Conservation (phyloP, 495 filamentous ascomycete species). For the Hypomontagnella monticulosa region DNA sequence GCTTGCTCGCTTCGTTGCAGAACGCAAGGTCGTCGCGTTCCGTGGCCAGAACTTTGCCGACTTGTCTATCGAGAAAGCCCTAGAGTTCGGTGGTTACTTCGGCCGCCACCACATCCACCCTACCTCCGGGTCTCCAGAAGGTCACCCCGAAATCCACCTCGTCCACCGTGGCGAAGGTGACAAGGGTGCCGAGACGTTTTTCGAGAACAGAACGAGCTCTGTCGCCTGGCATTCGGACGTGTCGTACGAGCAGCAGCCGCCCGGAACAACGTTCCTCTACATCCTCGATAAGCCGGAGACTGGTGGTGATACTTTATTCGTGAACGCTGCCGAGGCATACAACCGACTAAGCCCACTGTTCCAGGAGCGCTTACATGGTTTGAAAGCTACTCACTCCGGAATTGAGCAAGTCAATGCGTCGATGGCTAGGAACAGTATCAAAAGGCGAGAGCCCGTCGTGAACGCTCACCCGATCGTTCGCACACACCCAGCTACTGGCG, state of each 20-base stretch:
- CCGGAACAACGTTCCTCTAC: conserved; percentile 85
- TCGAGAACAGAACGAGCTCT: conserved; percentile 71
- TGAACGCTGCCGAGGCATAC: conserved; percentile 78
- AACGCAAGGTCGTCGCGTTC: conserved; percentile 85
- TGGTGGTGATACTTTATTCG: conserved; percentile 83
- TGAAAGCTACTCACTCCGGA: conserved; percentile 80
- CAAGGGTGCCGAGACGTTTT: conserved; percentile 64
- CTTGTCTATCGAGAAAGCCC: conserved; percentile 72
- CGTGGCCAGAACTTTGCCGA: conserved; percentile 80
- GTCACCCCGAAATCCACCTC: conserved; percentile 78
- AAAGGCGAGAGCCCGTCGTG: conserved; percentile 74
- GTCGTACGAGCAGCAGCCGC: conserved; percentile 84
- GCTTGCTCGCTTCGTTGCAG: conserved; percentile 79
- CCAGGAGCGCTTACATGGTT: conserved; percentile 75
- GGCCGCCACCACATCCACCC: conserved; percentile 87
- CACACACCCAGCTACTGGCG: conserved; percentile 83
- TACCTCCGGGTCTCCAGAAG: conserved; percentile 74
- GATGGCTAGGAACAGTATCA: conserved; percentile 65
- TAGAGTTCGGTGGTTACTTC: conserved; percentile 81
- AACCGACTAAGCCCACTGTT: conserved; percentile 77
- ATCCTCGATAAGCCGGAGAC: conserved; percentile 78
- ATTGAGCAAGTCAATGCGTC: conserved; percentile 73
- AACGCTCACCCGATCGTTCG: conserved; percentile 78
- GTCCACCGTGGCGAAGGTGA: conserved; percentile 78
- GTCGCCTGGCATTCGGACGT: conserved; percentile 86